Evolutionary conservation across 1,139 yeast species (phyloP), one percentile per base, ranked within the genome.

Genomic region (Candida frijolesensis): DNA sequence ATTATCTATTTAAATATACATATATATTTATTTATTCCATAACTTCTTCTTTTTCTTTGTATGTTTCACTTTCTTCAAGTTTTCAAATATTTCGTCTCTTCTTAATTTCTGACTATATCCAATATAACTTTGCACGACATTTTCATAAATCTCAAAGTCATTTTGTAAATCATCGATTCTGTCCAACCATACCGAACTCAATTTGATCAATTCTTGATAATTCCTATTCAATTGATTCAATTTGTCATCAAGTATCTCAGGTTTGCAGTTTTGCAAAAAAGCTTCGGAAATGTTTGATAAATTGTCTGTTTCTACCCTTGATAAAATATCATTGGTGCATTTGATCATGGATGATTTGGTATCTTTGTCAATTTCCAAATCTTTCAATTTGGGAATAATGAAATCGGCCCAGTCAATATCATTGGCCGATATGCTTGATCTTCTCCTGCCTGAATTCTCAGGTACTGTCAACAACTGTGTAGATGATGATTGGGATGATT

Each of bases 121-220:
- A 35, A 85, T 84, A 55, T 85, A 70, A 56, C 83, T 84, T 63
- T 85, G 90, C 35, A 86, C 87, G 55, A 86, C 89, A 4, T 83
- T 74, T 60, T 86, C 91, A 60, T 83, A 85, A 12, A 86, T 82
- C 48, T 80, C 82, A 57, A 83, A 81, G 59, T 85, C 86, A 48
- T 74, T 75, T 52, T 71, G 70, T 12, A 77, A 71, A 32, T 70
- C 77, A 45, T 64, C 61, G 49, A 71, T 66, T 58, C 76, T 74
- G 51, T 74, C 65, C 38, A 70, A 73, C 87, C 87, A 84, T 30
- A 76, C 67, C 42, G 80, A 73, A 42, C 79, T 65, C 39, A 81
- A 60, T 44, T 57, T 61, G 10, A 76, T 60, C 15, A 79, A 64
- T 45, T 61, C 60, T 1, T 61, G 50, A 51, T 70, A 68, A 51